Base-by-base conservation (phyloP, 2,329 filamentous ascomycete species). In the Clonostachys solani region DNA sequence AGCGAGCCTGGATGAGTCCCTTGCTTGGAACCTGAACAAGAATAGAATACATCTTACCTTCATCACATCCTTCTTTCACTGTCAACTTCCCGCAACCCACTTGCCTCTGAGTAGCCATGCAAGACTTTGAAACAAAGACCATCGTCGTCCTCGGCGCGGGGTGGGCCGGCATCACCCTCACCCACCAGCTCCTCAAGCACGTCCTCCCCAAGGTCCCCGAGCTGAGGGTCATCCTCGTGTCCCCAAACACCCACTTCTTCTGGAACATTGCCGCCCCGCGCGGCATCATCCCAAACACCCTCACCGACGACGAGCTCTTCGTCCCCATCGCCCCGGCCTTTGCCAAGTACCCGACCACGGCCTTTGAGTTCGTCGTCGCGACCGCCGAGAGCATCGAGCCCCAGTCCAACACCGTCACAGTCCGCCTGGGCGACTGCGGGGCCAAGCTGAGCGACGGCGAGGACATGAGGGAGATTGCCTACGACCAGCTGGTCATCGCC, bases 401-500 rank as follows among this genome's bases (percentile, higher is more conserved):
- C 13, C 52, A 61, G 18, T 58, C 64, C 33, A 62, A 60, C 41
- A 65, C 59, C 5, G 65, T 62, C 43, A n/a, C 12, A 10, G 36
- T n/a, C 15, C 36, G 36, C 4, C 23, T 29, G 23, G 23, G 23
- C 23, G 23, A 29, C 23, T 29, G 23, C 23, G 23, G 10, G 23
- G 23, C 58, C 15, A 52, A 61, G 19, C 59, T 65, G 29, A 62
- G 61, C 42, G 65, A 59, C 5, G 65, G 62, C 8, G 56, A 49
- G 6, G 54, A 55, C 17, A 60, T 64, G 6, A 61, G 61, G 12
- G 60, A 61, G 12, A 56, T 80, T 47, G 49, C 50, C 17, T 84
- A 83, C 55, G 69, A 80, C 52, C 71, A 69, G 17, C 64, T 83
- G 12, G 56, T 84, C 50, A 61, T 84, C 40, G 77, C 78, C 10